Evolutionary conservation across 1,284 basidiomycete genomes (phyloP), one percentile per base, ranked within the genome.

Genomic region (Ceratobasidium papillatum): DNA sequence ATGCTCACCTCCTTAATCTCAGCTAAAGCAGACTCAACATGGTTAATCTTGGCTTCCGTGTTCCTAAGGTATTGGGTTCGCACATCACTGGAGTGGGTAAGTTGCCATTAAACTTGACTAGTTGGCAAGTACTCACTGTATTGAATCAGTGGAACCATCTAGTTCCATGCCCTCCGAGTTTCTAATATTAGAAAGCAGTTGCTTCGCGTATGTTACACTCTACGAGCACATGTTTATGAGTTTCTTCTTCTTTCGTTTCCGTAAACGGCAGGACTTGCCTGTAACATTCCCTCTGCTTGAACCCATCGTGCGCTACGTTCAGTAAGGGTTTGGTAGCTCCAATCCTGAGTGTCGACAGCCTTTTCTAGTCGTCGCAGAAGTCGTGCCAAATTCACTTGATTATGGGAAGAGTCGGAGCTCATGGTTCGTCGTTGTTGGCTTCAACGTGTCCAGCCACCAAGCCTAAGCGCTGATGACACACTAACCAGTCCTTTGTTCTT

Each of bases 381-480:
- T 47, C 90, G 85, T 11, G 83, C 81, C 9, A 93, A 83, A 80
- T 93, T 93, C 19, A 93, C 86, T 76, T 87, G 86, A 83, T 93
- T 89, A 76, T 91, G 91, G 19, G 56, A 61, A 7, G 69, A 61
- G 45, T 72, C 69, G 12, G 69, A 51, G 45, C 25, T 62, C 69
- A 64, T 72, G 27, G 61, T 38, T 61, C 11, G 69, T 72, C 17
- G 69, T 62, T 22, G 54, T 25, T 43, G 58, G 45, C 27, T 41
- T 72, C 69, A 62, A 72, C 69, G 69, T 72, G 69, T 72, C 58
- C 56, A 36, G 19, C 45, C 64, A 22, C 41, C 17, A 11, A 32
- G 45, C n/a, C 27, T 59, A 72, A 52, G 58, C 69, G 69, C 69
- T 58, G 32, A 62, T 72, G 45, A 72, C 69, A 58, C 34, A 72